Percentiles rank a stretch among this genome's conserved stretches.
Evolutionary conservation across 1,139 yeast genomes (phyloP).

Genomic region (Sugiyamaella xylanicola): DNA sequence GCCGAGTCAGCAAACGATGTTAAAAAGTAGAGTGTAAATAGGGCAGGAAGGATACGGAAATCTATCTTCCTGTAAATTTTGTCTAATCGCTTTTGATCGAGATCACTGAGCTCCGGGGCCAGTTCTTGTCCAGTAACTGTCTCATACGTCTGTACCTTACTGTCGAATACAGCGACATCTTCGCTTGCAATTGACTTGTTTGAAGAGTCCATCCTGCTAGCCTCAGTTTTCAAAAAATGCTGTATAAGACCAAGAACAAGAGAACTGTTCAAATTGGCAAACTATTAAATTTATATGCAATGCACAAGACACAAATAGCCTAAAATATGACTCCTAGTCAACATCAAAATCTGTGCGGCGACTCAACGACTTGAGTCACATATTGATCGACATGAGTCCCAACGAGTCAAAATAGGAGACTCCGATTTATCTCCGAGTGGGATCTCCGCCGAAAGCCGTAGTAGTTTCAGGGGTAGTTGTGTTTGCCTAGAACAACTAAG

Average conservation of each 20-base stretch:
- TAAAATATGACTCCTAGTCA: conserved; percentile 13
- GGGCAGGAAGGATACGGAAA: conserved; percentile 72
- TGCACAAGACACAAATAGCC: neutral
- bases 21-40: conserved; percentile 78
- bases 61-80: conserved; percentile 68
- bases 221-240: neutral
- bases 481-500: no score
- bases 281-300: neutral
- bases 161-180: conserved; percentile 10
- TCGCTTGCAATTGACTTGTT: conserved; percentile 10
- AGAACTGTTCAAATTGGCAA: neutral
- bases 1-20: conserved; percentile 78
- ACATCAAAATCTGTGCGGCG: neutral
- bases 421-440: neutral
- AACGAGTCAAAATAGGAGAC: conserved; percentile 4
- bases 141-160: conserved; percentile 8
- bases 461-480: no score
- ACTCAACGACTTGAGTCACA: conserved; percentile 7
- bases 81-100: conserved; percentile 48
- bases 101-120: conserved; percentile 13
- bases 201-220: conserved; percentile 3
- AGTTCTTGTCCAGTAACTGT: neutral
- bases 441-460: neutral
- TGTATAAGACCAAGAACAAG: neutral
- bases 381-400: conserved; percentile 13